These are phyloP conservation scores for Ormosia emarginata DNA, from an alignment of 306 rosid genomes.

Conservation along the genomic window DNA sequence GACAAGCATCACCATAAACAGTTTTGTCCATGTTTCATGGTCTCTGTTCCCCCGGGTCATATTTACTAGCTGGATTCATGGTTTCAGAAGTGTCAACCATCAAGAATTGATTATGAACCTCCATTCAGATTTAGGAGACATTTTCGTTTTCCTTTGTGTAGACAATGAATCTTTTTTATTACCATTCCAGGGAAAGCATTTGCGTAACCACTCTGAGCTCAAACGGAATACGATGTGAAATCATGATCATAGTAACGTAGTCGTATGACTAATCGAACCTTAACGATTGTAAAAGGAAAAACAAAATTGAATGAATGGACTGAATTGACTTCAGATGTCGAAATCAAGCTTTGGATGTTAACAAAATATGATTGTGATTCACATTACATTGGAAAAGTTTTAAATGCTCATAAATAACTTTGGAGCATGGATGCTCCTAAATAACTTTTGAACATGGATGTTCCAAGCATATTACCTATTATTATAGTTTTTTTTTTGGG, in stretches of 20 bases:
- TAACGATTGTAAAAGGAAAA: slow-evolving; percentile 24
- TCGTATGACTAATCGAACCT: slow-evolving; percentile 23
- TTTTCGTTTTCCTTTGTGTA: background rate
- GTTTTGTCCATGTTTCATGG: background rate
- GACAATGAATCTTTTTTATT: background rate
- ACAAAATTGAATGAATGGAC: background rate
- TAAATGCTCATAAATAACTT: too few relatives aligned
- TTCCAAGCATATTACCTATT: too few relatives aligned
- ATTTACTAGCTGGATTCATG: background rate
- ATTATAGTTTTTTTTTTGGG: too few relatives aligned
- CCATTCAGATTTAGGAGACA: background rate
- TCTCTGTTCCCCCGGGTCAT: background rate
- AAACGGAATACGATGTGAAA: slow-evolving; percentile 14
- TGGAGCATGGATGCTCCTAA: too few relatives aligned
- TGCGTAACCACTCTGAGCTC: slow-evolving; percentile 4
- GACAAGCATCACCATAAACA: slow-evolving; percentile 9
- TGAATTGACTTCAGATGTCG: background rate
- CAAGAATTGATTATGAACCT: slow-evolving; percentile 22
- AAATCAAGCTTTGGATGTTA: background rate
- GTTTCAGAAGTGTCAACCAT: slow-evolving; percentile 17
- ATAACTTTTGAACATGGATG: too few relatives aligned
- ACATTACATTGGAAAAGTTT: background rate
- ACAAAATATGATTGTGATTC: background rate
- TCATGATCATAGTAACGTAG: slow-evolving; percentile 27
- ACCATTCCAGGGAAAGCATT: slow-evolving; percentile 3